phyloP scores from a whole-genome alignment of 2,329 filamentous ascomycete genomes.

The Knufia fluminis region DNA sequence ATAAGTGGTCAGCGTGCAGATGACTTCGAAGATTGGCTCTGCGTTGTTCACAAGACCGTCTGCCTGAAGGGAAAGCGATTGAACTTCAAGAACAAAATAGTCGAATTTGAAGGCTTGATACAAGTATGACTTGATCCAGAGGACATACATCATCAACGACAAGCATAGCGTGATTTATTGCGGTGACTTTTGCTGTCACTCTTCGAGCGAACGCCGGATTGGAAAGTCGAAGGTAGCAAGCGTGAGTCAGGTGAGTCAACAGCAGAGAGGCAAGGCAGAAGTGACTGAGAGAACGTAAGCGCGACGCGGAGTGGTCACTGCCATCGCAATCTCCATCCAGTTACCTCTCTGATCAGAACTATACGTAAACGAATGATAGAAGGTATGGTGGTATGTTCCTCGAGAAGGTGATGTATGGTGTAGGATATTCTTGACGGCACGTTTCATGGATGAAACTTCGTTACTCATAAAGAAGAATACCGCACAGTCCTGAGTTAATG shows the following conservation, averaged over 20 bases:
- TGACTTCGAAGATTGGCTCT: not conserved
- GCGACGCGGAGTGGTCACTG: no score
- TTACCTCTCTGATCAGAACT: no score
- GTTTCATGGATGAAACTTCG: no score
- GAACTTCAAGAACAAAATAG: not conserved
- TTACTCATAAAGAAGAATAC: no score
- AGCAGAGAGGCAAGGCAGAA: not conserved
- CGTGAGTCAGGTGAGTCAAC: not conserved
- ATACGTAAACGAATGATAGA: no score
- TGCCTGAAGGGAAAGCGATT: not conserved
- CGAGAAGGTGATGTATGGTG: no score
- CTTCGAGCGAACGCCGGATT: not conserved
- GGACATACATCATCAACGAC: not conserved
- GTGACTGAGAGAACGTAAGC: not conserved
- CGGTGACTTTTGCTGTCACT: not conserved
- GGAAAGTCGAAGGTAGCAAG: not conserved
- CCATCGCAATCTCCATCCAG: no score
- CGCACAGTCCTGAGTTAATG: no score
- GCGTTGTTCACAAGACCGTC: not conserved
- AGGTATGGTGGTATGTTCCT: no score
- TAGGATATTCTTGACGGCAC: no score
- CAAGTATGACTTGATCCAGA: no score
- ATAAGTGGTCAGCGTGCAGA: not conserved
- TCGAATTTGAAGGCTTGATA: not conserved
- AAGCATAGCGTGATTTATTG: not conserved